Base-by-base conservation (phyloP, 1,139 yeast genomes). In the Kurtzmaniella quercitrusa region DNA sequence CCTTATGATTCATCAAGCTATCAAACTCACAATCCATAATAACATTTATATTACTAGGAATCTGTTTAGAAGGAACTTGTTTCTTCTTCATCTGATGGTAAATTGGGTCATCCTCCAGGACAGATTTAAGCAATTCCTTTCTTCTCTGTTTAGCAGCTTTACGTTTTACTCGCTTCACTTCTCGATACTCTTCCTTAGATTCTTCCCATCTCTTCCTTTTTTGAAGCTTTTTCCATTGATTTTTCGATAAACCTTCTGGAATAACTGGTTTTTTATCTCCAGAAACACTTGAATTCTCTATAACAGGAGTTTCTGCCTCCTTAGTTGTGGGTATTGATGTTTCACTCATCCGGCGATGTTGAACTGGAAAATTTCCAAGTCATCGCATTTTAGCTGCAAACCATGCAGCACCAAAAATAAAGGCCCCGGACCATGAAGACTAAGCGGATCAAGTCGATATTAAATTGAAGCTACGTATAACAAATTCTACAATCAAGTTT, bases 11-110 rank as follows among this genome's bases (percentile, higher is more conserved):
- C 98, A 93, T 93, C 55, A 86, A 62, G 36, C 87, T 89, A 57
- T 93, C 98, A 60, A 93, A 93, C 19, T 76, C 87, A 64, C 98
- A 93, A 63, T 93, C 98, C 50, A 93, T 60, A 16, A 89, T 66
- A 32, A 91, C 73, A 5, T 66, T 66, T 36, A 78, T 73, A 0
- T 74, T 77, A 3, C 81, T 72, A 9, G 63, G 60, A 2, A 45
- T 54, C 52, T 80, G 84, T 12, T 63, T 55, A 28, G 60, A 57
- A 2, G 77, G 76, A 4, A 64, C 55, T 33, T 54, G 56, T 30
- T 68, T 59, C 46, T 59, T 63, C 58, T 55, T 57, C 36, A 57
- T 50, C 46, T 48, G 60, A 38, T 63, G 68, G 40, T 60, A 61
- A 42, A 58, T 53, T 2, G 45, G 42, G 14, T 45, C 53, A 4